Percentiles rank a stretch among this genome's conserved stretches.
Evolutionary conservation across 1,284 basidiomycete genomes (phyloP).

Genomic region (Boletus hoseneyae): DNA sequence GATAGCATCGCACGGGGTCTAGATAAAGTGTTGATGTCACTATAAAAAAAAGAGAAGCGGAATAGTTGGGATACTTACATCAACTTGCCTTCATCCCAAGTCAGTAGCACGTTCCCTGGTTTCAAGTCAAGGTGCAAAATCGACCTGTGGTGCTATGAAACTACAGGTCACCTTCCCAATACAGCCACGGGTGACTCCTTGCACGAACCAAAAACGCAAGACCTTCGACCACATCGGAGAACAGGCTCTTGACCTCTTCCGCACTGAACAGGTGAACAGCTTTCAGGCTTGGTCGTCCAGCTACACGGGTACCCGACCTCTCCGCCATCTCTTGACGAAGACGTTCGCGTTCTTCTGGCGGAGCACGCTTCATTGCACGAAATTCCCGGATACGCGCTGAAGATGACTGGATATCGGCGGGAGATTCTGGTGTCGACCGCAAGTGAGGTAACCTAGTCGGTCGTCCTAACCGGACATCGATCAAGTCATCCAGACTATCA

Average conservation of each 20-base stretch:
- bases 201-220: conserved; percentile 74
- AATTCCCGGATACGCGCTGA: conserved; percentile 74
- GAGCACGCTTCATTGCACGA: conserved; percentile 60
- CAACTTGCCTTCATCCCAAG: conserved; percentile 86
- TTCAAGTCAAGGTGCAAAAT: conserved; percentile 92
- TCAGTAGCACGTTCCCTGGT: conserved; percentile 89
- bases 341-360: conserved; percentile 61
- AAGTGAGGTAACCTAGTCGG: conserved; percentile 46
- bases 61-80: conserved; percentile 47
- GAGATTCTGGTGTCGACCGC: conserved; percentile 31
- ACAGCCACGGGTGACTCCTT: background rate
- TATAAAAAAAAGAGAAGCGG: conserved; percentile 3
- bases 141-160: conserved; percentile 69
- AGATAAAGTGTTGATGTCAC: conserved; percentile 2
- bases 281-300: conserved; percentile 43
- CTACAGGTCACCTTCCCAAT: conserved; percentile 7
- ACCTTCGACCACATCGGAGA: conserved; percentile 75
- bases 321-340: conserved; percentile 49
- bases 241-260: conserved; percentile 75
- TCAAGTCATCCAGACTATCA: conserved; percentile 77
- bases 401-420: conserved; percentile 47
- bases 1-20: conserved; percentile 86
- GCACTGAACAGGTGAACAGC: conserved; percentile 79
- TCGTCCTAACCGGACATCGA: conserved; percentile 68
- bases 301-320: conserved; percentile 14